Percentiles rank a stretch among this genome's conserved stretches.
Conservation (phyloP, 2,329 filamentous ascomycete species). For the Alternaria arborescens region DNA sequence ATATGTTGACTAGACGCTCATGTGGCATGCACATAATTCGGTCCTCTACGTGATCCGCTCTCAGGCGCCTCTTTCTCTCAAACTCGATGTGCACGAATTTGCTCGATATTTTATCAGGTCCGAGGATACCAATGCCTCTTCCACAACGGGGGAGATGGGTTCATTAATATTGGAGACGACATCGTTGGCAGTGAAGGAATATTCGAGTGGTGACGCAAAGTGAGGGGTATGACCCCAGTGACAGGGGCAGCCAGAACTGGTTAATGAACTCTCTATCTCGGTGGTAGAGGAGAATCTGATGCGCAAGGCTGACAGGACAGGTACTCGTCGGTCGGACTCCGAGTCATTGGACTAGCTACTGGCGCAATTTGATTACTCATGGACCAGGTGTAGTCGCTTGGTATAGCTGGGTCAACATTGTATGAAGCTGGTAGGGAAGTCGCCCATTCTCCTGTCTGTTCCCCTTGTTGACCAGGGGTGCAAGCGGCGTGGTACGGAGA, state of each 20-base stretch:
- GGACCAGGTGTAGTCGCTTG: background rate
- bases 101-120: background rate
- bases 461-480: background rate
- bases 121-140: background rate
- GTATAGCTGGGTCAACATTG: background rate
- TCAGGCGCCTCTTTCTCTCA: background rate
- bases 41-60: background rate
- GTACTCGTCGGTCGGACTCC: background rate
- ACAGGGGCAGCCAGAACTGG: background rate
- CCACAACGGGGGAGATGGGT: background rate
- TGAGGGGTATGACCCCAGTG: background rate
- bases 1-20: background rate
- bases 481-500: background rate
- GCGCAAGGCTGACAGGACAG: background rate
- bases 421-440: background rate
- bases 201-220: slow-evolving; percentile 1
- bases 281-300: background rate
- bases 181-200: background rate
- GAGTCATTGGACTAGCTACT: background rate
- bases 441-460: background rate
- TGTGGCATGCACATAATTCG: background rate
- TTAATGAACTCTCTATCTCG: background rate
- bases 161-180: background rate
- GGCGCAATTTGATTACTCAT: background rate
- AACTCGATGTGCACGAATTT: background rate